Evolutionary conservation across 2,329 filamentous ascomycete species (phyloP), one percentile per base, ranked within the genome.

Genomic region (Macrophomina pseudophaseolina): DNA sequence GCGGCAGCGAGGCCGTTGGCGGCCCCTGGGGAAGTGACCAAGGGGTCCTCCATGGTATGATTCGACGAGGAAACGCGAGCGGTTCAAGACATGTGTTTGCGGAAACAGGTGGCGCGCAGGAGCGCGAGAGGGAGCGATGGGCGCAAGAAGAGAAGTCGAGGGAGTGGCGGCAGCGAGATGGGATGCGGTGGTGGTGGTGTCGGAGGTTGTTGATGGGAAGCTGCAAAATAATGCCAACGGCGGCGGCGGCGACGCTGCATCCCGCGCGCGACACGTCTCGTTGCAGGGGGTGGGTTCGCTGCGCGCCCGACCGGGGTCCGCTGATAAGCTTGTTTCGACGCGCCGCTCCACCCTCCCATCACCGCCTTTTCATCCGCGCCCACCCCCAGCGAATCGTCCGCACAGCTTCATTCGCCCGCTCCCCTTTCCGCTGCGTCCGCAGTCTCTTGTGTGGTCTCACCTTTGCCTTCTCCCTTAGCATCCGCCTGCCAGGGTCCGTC

Each of bases 41-140:
- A 71, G 70, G 78, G 79, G 74, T 75, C 78, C 74, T 80, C 79
- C 78, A 80, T 80, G 66, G 58, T 78, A 69, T 56, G 63, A 48
- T 32, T 54, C 42, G 52, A 42, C 40, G 52, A 28, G 32, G 33
- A 30, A 35, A 42, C 14, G 38, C 32, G 38, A 18, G 52, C 32
- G 63, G 63, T 11, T 65, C 63, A 65, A 46, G 63, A 58, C 63
- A 65, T 65, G 44, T 48, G 63, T 56, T 48, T 40, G 14, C 30
- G 33, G 28, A 28, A 11, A 62, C 30, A 35, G 44, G 38, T 42
- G 40, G 51, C 42, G 30, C n/a, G 33, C n/a, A 23, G n/a, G n/a
- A 18, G 63, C n/a, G 42, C 48, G 12, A 35, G 52, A 38, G 32
- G 42, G 44, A 40, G 63, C 52, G 63, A 65, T 58, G 52, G 42